phyloP scores from a whole-genome alignment of 768 basidiomycete species.

The Mycena latifolia region DNA sequence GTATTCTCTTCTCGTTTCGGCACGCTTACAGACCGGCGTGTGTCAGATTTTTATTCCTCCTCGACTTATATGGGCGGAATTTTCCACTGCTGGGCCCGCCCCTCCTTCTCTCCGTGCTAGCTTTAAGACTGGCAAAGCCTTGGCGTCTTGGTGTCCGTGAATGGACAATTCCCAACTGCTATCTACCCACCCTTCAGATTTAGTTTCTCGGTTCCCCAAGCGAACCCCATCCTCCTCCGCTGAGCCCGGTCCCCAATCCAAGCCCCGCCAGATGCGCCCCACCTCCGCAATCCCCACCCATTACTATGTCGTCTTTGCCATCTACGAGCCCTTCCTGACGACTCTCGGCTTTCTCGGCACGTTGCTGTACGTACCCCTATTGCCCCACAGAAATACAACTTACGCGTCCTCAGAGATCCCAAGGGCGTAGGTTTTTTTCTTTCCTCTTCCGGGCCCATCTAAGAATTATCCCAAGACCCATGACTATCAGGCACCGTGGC shows the following conservation, averaged over 20 bases:
- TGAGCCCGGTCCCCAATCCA: constrained; percentile 29
- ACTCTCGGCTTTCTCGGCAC: constrained; percentile 75
- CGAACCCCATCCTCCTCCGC: constrained; percentile 29
- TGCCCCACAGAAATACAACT: constrained; percentile 20
- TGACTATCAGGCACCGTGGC: constrained; percentile 84
- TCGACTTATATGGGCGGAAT: not conserved
- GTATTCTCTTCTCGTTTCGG: not conserved
- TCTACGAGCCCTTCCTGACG: constrained; percentile 80
- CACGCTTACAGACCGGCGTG: not conserved
- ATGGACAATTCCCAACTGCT: constrained; percentile 15
- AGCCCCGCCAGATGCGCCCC: constrained; percentile 51
- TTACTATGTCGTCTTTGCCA: constrained; percentile 81
- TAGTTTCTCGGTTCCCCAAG: constrained; percentile 35
- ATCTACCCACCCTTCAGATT: constrained; percentile 34
- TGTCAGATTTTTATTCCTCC: not conserved
- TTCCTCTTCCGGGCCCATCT: constrained; percentile 17
- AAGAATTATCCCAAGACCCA: constrained; percentile 62
- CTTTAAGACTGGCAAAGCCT: not conserved
- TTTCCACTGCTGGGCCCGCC: not conserved
- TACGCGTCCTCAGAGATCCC: constrained; percentile 61
- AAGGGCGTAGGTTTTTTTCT: constrained; percentile 60
- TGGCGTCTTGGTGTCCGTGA: constrained; percentile 17
- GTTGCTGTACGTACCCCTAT: constrained; percentile 51
- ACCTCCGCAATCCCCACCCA: constrained; percentile 77
- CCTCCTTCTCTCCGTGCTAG: not conserved